Evolutionary conservation across 169 alveolate genomes (phyloP).

Genomic region (Plasmodium vinckei): DNA sequence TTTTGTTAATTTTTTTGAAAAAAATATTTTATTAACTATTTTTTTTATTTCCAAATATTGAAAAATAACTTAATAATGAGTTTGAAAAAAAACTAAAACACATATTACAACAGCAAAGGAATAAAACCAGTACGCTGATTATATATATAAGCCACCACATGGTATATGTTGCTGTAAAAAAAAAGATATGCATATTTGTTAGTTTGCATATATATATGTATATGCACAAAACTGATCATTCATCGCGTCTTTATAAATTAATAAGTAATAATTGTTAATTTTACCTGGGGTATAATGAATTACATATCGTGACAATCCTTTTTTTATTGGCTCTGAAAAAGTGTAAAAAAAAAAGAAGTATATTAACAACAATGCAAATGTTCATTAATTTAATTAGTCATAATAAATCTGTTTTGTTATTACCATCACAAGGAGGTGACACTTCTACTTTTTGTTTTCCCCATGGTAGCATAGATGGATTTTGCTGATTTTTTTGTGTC

Average conservation of each 20-base stretch:
- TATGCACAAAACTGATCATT: not conserved
- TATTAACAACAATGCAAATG: not conserved
- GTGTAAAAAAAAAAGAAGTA: slow-evolving; percentile 11
- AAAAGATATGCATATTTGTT: not conserved
- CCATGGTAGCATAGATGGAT: slow-evolving; percentile 79
- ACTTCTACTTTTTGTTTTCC: slow-evolving; percentile 80
- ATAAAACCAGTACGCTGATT: slow-evolving; percentile 58
- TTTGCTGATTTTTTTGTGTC: slow-evolving; percentile 80
- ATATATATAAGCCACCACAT: slow-evolving; percentile 75
- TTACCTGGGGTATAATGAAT: slow-evolving; percentile 74
- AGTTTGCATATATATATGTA: not conserved
- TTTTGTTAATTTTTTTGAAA: not conserved
- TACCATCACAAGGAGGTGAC: slow-evolving; percentile 83
- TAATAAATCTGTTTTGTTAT: not conserved
- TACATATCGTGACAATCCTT: slow-evolving; percentile 59
- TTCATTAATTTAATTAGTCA: not conserved
- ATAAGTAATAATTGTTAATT: too few species aligned
- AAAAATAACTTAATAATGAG: slow-evolving; percentile 45
- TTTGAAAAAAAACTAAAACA: slow-evolving; percentile 58
- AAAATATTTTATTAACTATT: not conserved
- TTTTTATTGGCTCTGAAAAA: slow-evolving; percentile 32
- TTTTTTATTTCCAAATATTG: slow-evolving; percentile 17
- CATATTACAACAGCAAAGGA: slow-evolving; percentile 71
- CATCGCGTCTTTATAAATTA: not conserved
- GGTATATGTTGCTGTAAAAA: slow-evolving; percentile 47